These are phyloP conservation scores for Tuber aestivum DNA, from an alignment of 495 filamentous ascomycete species.

Conservation along the genomic window DNA sequence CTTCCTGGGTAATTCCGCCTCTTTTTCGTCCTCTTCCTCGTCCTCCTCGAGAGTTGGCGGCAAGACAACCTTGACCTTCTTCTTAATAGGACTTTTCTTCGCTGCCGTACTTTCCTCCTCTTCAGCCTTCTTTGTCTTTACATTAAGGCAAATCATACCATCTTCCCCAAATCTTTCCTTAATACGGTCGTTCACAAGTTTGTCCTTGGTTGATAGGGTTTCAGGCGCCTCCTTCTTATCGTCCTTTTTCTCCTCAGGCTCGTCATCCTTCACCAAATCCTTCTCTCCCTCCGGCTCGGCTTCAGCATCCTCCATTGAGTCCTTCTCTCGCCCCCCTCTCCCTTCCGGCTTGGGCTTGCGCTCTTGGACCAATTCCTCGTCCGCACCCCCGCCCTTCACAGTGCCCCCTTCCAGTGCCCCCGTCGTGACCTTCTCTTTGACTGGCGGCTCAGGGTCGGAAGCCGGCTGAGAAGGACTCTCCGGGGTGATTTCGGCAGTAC, in stretches of 20 bases:
- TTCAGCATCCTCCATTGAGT: background rate
- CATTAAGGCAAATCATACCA: slow-evolving; percentile 25
- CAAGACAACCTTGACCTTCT: slow-evolving; percentile 22
- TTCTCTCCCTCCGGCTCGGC: slow-evolving; percentile 13
- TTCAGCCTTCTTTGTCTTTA: slow-evolving; percentile 12
- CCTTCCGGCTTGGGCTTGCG: slow-evolving; percentile 7
- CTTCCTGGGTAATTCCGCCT: slow-evolving; percentile 11
- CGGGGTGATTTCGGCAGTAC: slow-evolving; percentile 19
- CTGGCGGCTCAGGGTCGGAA: slow-evolving; percentile 19
- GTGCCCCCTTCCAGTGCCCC: slow-evolving; percentile 21
- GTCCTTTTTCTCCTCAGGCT: slow-evolving; percentile 24
- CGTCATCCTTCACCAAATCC: slow-evolving; percentile 18
- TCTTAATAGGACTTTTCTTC: slow-evolving; percentile 30
- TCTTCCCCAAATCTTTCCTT: slow-evolving; percentile 22
- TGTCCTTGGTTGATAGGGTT: slow-evolving; percentile 28
- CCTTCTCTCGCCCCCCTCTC: background rate
- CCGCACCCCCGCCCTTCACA: slow-evolving; percentile 16
- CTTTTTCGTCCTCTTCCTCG: slow-evolving; percentile 30
- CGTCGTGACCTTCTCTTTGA: slow-evolving; percentile 22
- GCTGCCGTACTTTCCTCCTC: slow-evolving; percentile 18
- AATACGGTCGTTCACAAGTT: slow-evolving; percentile 34
- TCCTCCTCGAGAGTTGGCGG: slow-evolving; percentile 32
- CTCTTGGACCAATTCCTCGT: slow-evolving; percentile 16
- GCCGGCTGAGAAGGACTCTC: background rate
- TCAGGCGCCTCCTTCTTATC: slow-evolving; percentile 24